Conservation (phyloP, 139 green algal species). For the Tetraselmis chui region DNA sequence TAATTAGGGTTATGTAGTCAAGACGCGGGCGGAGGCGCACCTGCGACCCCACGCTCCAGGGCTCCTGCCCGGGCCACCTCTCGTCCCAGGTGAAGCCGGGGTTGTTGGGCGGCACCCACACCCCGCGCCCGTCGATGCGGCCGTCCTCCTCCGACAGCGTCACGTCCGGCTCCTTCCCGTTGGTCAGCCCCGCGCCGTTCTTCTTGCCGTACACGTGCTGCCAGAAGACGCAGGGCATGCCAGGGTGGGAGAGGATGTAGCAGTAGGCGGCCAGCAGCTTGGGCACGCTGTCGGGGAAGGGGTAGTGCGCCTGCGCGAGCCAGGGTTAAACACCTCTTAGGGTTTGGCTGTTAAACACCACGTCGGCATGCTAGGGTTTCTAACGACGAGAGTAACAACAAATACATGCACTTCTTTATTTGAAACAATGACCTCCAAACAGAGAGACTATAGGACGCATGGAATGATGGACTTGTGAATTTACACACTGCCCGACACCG, state of each 20-base stretch:
- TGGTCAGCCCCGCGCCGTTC: slow-evolving; percentile 6
- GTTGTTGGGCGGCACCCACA: slow-evolving; percentile 17
- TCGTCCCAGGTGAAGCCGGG: slow-evolving; percentile 14
- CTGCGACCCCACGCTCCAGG: slow-evolving; percentile 11
- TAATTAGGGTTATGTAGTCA: too few relatives aligned
- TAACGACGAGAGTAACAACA: too few relatives aligned
- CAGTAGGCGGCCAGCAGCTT: slow-evolving; percentile 12
- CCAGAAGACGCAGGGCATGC: slow-evolving; percentile 2
- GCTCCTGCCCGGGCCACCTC: slow-evolving; percentile 7
- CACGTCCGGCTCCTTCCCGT: slow-evolving; percentile 15
- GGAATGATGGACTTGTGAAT: too few relatives aligned
- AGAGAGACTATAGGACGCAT: too few relatives aligned
- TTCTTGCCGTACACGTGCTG: slow-evolving; percentile 9
- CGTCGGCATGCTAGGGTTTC: too few relatives aligned
- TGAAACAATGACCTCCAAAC: too few relatives aligned
- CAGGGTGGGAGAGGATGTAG: slow-evolving; percentile 24
- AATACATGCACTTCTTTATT: too few relatives aligned
- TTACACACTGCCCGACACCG: too few relatives aligned
- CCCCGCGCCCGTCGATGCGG: slow-evolving; percentile 5
- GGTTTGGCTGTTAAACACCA: too few relatives aligned
- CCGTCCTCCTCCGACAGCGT: slow-evolving; percentile 10
- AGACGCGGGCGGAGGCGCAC: neutral
- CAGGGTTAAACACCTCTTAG: too few relatives aligned
- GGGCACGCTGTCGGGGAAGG: slow-evolving; percentile 11
- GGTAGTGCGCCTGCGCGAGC: slow-evolving; percentile 14